These are phyloP conservation scores for Alternaria hordeiaustralica DNA, from an alignment of 2,329 filamentous ascomycete genomes.

Conservation along the genomic window DNA sequence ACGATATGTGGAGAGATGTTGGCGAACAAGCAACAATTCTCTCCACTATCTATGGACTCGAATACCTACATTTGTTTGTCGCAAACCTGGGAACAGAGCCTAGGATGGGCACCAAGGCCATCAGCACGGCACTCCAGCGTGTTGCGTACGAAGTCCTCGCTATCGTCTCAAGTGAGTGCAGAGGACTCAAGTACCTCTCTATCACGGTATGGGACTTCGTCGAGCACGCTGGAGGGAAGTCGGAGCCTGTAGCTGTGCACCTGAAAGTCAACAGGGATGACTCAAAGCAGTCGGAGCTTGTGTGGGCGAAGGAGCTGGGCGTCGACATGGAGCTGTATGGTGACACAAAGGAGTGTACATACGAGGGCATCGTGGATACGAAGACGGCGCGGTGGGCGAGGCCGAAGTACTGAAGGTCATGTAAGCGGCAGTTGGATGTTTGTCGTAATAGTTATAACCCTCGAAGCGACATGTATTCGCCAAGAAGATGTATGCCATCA, in stretches of 20 bases:
- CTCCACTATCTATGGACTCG: background rate
- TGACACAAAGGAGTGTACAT: background rate
- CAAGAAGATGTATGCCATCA: background rate
- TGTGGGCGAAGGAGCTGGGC: background rate
- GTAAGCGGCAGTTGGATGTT: background rate
- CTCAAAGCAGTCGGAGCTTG: background rate
- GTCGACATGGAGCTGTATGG: background rate
- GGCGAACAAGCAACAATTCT: background rate
- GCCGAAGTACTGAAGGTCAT: background rate
- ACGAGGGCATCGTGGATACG: background rate
- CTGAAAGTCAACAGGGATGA: background rate
- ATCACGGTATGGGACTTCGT: background rate
- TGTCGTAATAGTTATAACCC: no score
- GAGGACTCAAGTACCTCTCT: background rate
- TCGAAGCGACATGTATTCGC: no score
- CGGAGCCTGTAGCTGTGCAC: background rate
- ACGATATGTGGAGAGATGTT: background rate
- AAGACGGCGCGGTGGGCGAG: background rate
- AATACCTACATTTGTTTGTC: background rate
- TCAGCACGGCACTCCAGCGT: background rate
- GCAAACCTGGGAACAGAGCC: background rate
- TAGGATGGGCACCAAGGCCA: background rate
- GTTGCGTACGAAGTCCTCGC: background rate
- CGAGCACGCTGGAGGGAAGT: background rate
- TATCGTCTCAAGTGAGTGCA: background rate